A percentile compares a stretch with the other conserved stretches of the same genome.
These are phyloP conservation scores for Aspergillus fischeri DNA, from an alignment of 2,329 filamentous ascomycete species.

Conservation along the genomic window DNA sequence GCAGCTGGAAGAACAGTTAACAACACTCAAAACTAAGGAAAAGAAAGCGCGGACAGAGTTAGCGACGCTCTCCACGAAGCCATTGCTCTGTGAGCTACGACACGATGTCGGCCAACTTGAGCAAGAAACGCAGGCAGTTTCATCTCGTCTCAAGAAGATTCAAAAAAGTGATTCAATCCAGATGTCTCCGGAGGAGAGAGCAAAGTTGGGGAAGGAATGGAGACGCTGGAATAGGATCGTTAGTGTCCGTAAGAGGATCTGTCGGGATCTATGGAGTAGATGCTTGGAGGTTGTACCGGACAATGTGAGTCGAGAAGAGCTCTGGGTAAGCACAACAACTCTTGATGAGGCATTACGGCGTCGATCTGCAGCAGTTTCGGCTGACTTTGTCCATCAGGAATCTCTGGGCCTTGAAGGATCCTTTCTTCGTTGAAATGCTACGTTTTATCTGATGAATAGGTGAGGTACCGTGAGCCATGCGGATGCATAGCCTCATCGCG, in stretches of 20 bases:
- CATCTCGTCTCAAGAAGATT: constrained; percentile 38
- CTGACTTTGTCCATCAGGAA: constrained; percentile 22
- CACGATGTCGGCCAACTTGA: constrained; percentile 42
- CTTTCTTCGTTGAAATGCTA: constrained; percentile 18
- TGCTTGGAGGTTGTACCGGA: constrained; percentile 48
- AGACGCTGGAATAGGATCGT: constrained; percentile 42
- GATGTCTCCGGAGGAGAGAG: constrained; percentile 47
- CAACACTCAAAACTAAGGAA: constrained; percentile 43
- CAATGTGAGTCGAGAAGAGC: constrained; percentile 43
- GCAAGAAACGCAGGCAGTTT: constrained; percentile 41
- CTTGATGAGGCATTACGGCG: background rate
- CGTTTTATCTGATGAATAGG: background rate
- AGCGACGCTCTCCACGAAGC: constrained; percentile 43
- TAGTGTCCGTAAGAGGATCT: constrained; percentile 45
- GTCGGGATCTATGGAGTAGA: constrained; percentile 47
- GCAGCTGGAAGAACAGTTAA: constrained; percentile 43
- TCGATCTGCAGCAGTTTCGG: constrained; percentile 3
- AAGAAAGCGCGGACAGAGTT: constrained; percentile 49
- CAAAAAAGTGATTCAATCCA: constrained; percentile 37
- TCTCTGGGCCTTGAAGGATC: constrained; percentile 36
- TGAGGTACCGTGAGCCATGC: background rate
- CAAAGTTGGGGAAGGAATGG: constrained; percentile 45
- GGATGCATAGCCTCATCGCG: background rate
- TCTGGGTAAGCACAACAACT: constrained; percentile 42
- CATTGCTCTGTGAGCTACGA: constrained; percentile 51